Base-by-base conservation (phyloP, 257 asterid genomes). In the Solanum lycopersicoides region DNA sequence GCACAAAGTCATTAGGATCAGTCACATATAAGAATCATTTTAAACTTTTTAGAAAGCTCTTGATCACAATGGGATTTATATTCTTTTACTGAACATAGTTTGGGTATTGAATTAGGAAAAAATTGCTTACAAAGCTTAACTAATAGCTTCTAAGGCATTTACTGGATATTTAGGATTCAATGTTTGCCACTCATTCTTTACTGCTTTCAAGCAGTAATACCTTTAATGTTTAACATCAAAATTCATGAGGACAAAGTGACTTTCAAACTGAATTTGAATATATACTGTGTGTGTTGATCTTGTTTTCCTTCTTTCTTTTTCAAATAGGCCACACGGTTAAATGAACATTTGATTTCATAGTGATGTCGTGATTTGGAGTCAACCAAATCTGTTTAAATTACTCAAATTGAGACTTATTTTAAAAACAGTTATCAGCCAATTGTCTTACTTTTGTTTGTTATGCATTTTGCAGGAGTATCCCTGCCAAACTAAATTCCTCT, bases 401-500 rank as follows among this genome's bases (percentile, higher is more conserved):
- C 23, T 50, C 25, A 44, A 20, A n/a, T 77, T 77, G 37, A 77
- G n/a, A 77, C 65, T 41, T 76, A 35, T 79, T 25, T 45, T 7
- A 25, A 45, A 14, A 28, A 45, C 0, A 45, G n/a, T 45, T 45
- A 45, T 28, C 83, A 39, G 2, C 86, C 28, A 39, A 21, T 35
- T 42, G 60, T 4, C n/a, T 79, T 76, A 87, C 53, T 44, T 53
- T 87, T 74, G 14, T 69, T 28, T 86, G 66, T 82, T 82, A 77
- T 65, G 88, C 74, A 71, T 37, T 83, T 86, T 90, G 88, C 90
- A 95, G 98, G 97, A 95, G 90, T 94, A 95, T 88, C 94, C 98
- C 37, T 93, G 97, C 98, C n/a, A n/a, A 93, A 85, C 92, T 95
- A 83, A 95, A 95, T 94, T 95, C 96, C 63, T 94, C 98, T 88